Conservation (phyloP, 148 eudicot species). For the Rhododendron henanense region DNA sequence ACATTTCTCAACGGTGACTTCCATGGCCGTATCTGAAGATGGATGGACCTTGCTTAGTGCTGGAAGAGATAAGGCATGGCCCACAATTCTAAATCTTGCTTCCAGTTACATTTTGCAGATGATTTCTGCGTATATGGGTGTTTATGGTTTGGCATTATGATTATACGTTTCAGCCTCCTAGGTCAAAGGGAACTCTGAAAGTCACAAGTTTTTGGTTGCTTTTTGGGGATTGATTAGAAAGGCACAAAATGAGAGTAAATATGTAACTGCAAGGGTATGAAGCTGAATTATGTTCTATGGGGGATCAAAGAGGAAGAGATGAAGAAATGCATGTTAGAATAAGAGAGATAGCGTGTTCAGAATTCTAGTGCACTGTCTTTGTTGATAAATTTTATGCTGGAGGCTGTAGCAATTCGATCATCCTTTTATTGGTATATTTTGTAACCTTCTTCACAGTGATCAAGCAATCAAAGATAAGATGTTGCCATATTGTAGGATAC, state of each 20-base stretch:
- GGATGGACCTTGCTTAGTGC: slow-evolving; percentile 73
- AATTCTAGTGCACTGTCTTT: neutral
- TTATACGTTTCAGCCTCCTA: neutral
- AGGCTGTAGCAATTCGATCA: neutral
- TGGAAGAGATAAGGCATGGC: slow-evolving; percentile 86
- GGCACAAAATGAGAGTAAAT: neutral
- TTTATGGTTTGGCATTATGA: neutral
- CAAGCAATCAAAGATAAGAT: neutral
- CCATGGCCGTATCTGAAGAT: slow-evolving; percentile 79
- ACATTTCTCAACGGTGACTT: slow-evolving; percentile 81
- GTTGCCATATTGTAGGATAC: neutral
- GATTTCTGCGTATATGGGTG: neutral
- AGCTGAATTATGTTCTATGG: neutral
- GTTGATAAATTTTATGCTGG: neutral
- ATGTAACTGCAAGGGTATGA: neutral
- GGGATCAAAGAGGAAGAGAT: neutral
- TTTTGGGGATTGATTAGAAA: neutral
- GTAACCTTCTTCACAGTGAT: neutral
- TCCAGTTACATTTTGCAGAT: neutral
- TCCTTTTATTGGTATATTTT: neutral
- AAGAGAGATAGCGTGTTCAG: neutral
- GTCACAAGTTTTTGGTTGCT: neutral
- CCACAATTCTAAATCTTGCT: neutral
- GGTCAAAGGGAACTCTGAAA: neutral
- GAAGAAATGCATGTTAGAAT: neutral